These are phyloP conservation scores for Aspergillus diversus DNA, from an alignment of 495 filamentous ascomycete species.

Conservation along the genomic window DNA sequence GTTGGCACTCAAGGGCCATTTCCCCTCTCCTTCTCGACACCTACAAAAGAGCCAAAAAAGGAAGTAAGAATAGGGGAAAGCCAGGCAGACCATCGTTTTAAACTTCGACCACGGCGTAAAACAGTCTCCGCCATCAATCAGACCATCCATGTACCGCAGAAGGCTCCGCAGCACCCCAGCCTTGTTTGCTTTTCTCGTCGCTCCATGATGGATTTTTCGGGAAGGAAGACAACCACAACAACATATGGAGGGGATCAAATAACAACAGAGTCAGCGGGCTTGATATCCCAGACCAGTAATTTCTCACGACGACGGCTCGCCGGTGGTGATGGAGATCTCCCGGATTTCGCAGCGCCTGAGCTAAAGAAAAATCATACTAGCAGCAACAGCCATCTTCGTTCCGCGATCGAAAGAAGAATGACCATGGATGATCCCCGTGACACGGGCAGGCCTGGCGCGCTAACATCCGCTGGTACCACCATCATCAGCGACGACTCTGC, in stretches of 20 bases:
- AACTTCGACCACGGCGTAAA: conserved; percentile 24
- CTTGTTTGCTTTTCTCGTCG: conserved; percentile 14
- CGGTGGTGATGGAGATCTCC: neutral
- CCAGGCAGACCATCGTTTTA: conserved; percentile 8
- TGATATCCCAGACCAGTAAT: conserved; percentile 1
- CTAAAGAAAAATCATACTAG: neutral
- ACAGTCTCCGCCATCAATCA: conserved; percentile 28
- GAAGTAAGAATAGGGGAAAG: neutral
- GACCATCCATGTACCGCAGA: conserved; percentile 22
- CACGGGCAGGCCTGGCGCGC: conserved; percentile 31
- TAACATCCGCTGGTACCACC: conserved; percentile 28
- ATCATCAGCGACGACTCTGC: conserved; percentile 18
- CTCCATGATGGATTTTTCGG: conserved; percentile 18
- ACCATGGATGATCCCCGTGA: conserved; percentile 31
- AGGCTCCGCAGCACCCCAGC: conserved; percentile 9
- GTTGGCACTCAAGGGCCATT: conserved; percentile 18
- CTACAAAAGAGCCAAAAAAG: conserved; percentile 9
- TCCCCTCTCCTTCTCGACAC: conserved; percentile 18
- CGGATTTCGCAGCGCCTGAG: neutral
- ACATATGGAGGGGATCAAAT: neutral
- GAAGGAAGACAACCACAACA: neutral
- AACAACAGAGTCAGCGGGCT: conserved; percentile 1
- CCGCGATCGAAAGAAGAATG: conserved; percentile 19
- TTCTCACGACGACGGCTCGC: neutral
- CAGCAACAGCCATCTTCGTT: conserved; percentile 4